A percentile compares a stretch with the other conserved stretches of the same genome.
Conservation (phyloP, 2,329 filamentous ascomycete species). For the Beauveria sp. region DNA sequence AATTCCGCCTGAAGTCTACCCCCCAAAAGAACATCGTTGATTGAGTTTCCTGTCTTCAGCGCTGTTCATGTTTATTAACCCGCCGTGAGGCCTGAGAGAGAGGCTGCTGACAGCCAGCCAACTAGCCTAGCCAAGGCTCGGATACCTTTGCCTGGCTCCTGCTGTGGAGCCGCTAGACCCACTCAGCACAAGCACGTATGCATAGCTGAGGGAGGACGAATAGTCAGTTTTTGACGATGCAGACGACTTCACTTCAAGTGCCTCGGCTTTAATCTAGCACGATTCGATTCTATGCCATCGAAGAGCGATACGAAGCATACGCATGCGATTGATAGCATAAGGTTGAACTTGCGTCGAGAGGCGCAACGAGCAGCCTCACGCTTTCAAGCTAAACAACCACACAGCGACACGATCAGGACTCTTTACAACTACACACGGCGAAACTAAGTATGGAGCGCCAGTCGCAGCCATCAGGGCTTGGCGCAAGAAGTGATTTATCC, state of each 20-base stretch:
- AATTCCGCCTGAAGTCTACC: too few species aligned
- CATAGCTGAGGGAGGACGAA: background rate
- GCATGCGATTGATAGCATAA: background rate
- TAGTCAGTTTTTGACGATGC: background rate
- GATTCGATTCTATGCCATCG: background rate
- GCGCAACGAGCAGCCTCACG: background rate
- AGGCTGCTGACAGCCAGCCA: too few species aligned
- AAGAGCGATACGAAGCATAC: background rate
- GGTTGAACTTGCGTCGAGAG: background rate
- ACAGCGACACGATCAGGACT: background rate
- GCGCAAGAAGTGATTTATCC: slow-evolving; percentile 46
- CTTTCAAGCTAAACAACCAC: background rate
- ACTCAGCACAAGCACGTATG: background rate
- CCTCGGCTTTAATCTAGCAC: background rate
- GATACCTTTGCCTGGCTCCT: background rate
- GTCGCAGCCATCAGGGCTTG: slow-evolving; percentile 43
- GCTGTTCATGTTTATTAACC: too few species aligned
- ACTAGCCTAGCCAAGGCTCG: too few species aligned
- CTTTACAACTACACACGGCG: background rate
- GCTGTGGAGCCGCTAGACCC: background rate
- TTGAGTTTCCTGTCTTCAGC: too few species aligned
- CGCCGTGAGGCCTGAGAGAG: too few species aligned
- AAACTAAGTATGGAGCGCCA: slow-evolving; percentile 40
- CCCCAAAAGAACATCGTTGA: too few species aligned
- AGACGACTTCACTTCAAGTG: background rate